These are phyloP conservation scores for Phialophora macrospora DNA, from an alignment of 2,329 filamentous ascomycete genomes.

Conservation along the genomic window DNA sequence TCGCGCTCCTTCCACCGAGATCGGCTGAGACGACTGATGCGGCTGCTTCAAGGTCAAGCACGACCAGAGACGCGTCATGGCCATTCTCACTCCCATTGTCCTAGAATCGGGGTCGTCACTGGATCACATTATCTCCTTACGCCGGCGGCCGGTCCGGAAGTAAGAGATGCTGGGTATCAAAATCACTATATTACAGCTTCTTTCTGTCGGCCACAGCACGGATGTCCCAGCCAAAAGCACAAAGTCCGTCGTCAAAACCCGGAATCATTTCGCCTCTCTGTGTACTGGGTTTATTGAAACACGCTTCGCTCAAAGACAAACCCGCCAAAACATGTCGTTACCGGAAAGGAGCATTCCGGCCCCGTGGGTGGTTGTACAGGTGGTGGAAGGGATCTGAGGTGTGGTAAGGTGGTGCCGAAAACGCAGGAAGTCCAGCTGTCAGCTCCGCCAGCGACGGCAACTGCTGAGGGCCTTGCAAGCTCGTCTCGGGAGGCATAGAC, in stretches of 20 bases:
- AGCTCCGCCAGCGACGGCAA: constrained; percentile 55
- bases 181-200: constrained; percentile 41
- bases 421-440: constrained; percentile 54
- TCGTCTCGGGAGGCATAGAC: constrained; percentile 44
- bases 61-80: background rate
- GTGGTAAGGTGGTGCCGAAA: constrained; percentile 45
- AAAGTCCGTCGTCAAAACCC: constrained; percentile 40
- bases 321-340: constrained; percentile 36
- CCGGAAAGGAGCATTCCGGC: constrained; percentile 42
- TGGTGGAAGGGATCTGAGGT: constrained; percentile 32
- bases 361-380: constrained; percentile 46
- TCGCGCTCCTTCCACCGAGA: background rate
- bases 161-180: constrained; percentile 25
- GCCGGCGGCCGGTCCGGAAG: constrained; percentile 5
- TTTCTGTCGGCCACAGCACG: constrained; percentile 49
- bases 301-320: constrained; percentile 39
- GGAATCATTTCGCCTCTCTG: constrained; percentile 24
- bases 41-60: background rate
- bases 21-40: background rate
- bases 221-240: constrained; percentile 38
- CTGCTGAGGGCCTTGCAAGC: constrained; percentile 44
- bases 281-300: constrained; percentile 42
- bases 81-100: background rate
- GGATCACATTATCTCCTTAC: constrained; percentile 23
- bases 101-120: background rate